Percentiles rank a stretch among this genome's conserved stretches.
phyloP scores from a whole-genome alignment of 805 yeast genomes.

The Wickerhamiella sorbophila region DNA sequence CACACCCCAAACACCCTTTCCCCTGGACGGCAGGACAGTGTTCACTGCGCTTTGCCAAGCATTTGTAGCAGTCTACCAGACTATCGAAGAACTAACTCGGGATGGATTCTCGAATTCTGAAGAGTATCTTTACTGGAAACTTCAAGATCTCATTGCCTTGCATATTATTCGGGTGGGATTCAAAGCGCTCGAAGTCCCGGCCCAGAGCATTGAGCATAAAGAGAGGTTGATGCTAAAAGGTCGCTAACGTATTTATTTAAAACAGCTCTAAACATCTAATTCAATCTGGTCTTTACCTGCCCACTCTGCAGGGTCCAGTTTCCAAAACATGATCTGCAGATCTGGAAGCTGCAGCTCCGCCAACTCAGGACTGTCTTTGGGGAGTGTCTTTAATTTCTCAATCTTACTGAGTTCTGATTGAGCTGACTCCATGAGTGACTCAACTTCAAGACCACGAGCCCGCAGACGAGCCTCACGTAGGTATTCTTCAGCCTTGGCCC shows the following conservation, averaged over 20 bases:
- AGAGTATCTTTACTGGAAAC: slow-evolving; percentile 5
- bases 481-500: slow-evolving; percentile 42
- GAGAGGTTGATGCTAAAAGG: slow-evolving; percentile 2
- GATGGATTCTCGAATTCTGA: slow-evolving; percentile 6
- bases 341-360: slow-evolving; percentile 11
- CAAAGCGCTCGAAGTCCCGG: slow-evolving; percentile 7
- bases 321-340: slow-evolving; percentile 16
- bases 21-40: slow-evolving; percentile 10
- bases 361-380: slow-evolving; percentile 6
- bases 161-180: slow-evolving; percentile 8
- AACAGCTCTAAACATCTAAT: not conserved
- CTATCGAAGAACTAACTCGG: slow-evolving; percentile 6
- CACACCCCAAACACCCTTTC: slow-evolving; percentile 4
- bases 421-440: slow-evolving; percentile 46
- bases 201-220: slow-evolving; percentile 3
- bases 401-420: slow-evolving; percentile 52
- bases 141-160: slow-evolving; percentile 5
- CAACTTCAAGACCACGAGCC: slow-evolving; percentile 52
- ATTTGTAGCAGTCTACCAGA: slow-evolving; percentile 9
- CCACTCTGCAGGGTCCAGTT: slow-evolving; percentile 8
- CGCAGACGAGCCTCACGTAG: slow-evolving; percentile 56
- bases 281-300: not conserved
- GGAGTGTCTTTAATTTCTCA: slow-evolving; percentile 12
- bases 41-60: slow-evolving; percentile 9
- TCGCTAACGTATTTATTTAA: not conserved